phyloP scores from a whole-genome alignment of 148 eudicot genomes.

The Agrostemma githago region DNA sequence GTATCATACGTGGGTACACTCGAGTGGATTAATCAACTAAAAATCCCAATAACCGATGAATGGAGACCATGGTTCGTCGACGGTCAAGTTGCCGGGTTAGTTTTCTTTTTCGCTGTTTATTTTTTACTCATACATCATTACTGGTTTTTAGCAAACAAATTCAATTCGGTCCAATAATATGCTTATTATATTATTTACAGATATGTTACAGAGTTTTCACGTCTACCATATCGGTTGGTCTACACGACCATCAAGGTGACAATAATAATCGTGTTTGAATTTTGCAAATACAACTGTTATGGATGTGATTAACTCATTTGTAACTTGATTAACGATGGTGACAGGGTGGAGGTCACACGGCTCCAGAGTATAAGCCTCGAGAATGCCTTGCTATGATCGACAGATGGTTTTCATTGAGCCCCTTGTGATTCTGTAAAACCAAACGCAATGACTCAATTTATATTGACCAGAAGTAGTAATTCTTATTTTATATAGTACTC shows the following conservation, averaged over 20 bases:
- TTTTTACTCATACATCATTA: not conserved
- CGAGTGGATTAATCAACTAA: conserved; percentile 15
- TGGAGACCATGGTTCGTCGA: conserved; percentile 23
- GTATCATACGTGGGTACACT: conserved; percentile 6
- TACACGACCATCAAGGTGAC: conserved; percentile 16
- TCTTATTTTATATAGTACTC: too few relatives aligned
- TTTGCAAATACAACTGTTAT: too few relatives aligned
- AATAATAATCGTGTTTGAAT: not conserved
- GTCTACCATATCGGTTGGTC: conserved; percentile 4
- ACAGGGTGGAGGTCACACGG: conserved; percentile 16
- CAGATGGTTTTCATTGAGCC: not conserved
- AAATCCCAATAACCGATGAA: not conserved
- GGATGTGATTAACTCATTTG: not conserved
- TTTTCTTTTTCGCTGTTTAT: not conserved
- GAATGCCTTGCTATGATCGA: conserved; percentile 19
- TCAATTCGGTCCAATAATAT: too few relatives aligned
- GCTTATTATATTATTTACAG: not conserved
- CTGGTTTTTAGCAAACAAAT: not conserved
- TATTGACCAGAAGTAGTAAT: too few relatives aligned
- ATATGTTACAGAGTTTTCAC: conserved; percentile 9
- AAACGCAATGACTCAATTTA: not conserved
- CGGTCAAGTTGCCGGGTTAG: conserved; percentile 24
- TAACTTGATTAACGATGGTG: not conserved
- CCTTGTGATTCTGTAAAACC: not conserved
- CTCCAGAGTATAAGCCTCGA: conserved; percentile 15